Evolutionary conservation across 768 basidiomycete genomes (phyloP), one percentile per base, ranked within the genome.

Genomic region (Mycena haematopus): DNA sequence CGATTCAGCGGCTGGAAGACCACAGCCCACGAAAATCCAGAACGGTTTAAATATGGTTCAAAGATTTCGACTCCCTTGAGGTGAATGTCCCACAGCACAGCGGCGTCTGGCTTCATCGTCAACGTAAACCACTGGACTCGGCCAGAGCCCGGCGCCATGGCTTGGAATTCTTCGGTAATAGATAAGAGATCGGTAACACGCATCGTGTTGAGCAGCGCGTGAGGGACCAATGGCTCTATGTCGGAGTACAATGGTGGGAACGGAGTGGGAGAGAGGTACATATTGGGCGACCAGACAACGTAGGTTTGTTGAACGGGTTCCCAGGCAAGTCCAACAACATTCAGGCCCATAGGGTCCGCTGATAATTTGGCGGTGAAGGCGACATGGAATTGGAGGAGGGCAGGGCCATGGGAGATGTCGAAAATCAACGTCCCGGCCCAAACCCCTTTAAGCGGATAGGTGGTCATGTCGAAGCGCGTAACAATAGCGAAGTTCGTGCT

Each of bases 401-500:
- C 44, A 2, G 62, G 67, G 9, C 57, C 69, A 24, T 58, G 44
- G 4, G 50, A 35, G 33, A 70, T 63, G 21, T 66, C 65, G 22
- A 57, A 65, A 25, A 70, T 29, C 14, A 58, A 58, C 1, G 53
- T 46, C 17, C 68, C 68, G 4, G 60, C 69, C 68, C 69, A 69
- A 3, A 69, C 59, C 13, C 58, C 62, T 5, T 53, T 22, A 10
- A 65, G 57, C 15, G 67, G 53, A 29, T 58, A 68, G 7, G 70
- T 71, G 13, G 52, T 25, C 60, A 68, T 66, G 22, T 68, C 66
- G 56, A 69, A 71, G 33, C 68, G 70, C 8, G 70, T 71, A 10
- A 71, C 63, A 24, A 71, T 47, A 7, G 53, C 70, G 49, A 62
- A 71, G 47, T 71, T 71, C 17, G 68, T 71, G 36, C 66, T 68